A percentile compares a stretch with the other conserved stretches of the same genome.
phyloP scores from a whole-genome alignment of 495 filamentous ascomycete genomes.

The Trichoderma erinaceum region DNA sequence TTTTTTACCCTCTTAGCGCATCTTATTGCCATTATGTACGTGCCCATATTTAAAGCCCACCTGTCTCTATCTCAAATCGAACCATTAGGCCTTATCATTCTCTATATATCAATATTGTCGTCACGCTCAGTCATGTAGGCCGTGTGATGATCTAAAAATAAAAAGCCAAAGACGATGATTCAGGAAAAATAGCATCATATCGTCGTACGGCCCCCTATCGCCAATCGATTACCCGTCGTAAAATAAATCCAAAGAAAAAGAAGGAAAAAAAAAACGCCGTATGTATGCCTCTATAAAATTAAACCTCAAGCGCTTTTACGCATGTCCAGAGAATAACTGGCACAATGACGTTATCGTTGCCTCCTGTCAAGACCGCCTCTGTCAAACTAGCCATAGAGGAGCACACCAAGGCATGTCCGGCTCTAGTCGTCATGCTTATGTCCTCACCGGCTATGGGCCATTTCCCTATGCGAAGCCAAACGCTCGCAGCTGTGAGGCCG shows the following conservation, averaged over 20 bases:
- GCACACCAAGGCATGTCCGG: conserved; percentile 58
- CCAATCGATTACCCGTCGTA: not conserved
- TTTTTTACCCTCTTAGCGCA: too few species aligned
- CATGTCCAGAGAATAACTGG: conserved; percentile 91
- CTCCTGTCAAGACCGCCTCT: conserved; percentile 91
- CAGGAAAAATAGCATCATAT: not conserved
- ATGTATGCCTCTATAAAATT: conserved; percentile 47
- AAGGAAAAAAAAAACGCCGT: conserved; percentile 12
- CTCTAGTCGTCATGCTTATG: conserved; percentile 16
- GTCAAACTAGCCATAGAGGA: conserved; percentile 80
- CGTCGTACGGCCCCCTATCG: not conserved
- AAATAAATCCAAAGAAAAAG: not conserved
- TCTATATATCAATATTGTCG: not conserved
- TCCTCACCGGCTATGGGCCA: conserved; percentile 44
- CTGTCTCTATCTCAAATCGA: not conserved
- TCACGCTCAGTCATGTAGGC: not conserved
- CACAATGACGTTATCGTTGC: conserved; percentile 98
- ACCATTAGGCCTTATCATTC: not conserved
- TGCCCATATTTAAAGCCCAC: not conserved
- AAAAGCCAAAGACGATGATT: not conserved
- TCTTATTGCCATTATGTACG: not conserved
- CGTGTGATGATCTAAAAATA: not conserved
- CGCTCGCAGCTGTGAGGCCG: conserved; percentile 64
- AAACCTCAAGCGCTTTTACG: conserved; percentile 57
- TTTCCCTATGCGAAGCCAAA: conserved; percentile 68